Evolutionary conservation across 352 stramenopile genomes (phyloP).

Genomic region (Pythium volutum): DNA sequence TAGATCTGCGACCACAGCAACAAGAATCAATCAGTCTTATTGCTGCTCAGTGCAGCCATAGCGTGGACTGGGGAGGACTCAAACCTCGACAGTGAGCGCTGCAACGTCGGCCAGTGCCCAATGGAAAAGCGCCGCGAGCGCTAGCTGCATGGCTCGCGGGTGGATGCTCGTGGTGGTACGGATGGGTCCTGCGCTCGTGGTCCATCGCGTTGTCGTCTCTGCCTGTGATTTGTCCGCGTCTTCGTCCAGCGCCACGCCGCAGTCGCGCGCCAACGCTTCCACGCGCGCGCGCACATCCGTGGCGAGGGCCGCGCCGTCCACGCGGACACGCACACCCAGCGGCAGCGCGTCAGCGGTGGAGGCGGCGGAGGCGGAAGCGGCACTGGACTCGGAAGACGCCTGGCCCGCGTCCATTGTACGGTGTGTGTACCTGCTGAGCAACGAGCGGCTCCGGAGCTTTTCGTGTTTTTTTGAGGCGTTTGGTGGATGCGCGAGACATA

Average conservation of each 20-base stretch:
- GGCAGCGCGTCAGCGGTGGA: not conserved
- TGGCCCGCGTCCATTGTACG: conserved; percentile 7
- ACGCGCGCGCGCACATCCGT: conserved; percentile 6
- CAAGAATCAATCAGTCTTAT: too few species aligned
- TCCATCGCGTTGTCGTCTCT: conserved; percentile 5
- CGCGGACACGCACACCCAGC: conserved; percentile 17
- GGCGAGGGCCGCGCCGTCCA: conserved; percentile 8
- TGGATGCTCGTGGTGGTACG: not conserved
- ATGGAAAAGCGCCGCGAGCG: conserved; percentile 19
- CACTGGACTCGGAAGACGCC: not conserved
- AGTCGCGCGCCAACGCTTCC: not conserved
- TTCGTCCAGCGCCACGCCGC: conserved; percentile 6
- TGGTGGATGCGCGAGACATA: conserved; percentile 14
- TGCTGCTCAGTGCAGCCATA: too few species aligned
- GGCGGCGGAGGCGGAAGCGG: too few species aligned
- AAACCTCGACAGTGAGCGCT: conserved; percentile 19
- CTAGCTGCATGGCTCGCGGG: conserved; percentile 15
- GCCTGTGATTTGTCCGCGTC: not conserved
- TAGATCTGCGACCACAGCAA: conserved; percentile 10
- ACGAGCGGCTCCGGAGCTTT: not conserved
- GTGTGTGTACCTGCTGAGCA: not conserved
- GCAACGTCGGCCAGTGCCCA: conserved; percentile 14
- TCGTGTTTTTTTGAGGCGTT: not conserved
- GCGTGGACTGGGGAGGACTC: not conserved
- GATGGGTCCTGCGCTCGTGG: conserved; percentile 1